phyloP scores from a whole-genome alignment of 2,329 filamentous ascomycete genomes.

The Colletotrichum falcatum region DNA sequence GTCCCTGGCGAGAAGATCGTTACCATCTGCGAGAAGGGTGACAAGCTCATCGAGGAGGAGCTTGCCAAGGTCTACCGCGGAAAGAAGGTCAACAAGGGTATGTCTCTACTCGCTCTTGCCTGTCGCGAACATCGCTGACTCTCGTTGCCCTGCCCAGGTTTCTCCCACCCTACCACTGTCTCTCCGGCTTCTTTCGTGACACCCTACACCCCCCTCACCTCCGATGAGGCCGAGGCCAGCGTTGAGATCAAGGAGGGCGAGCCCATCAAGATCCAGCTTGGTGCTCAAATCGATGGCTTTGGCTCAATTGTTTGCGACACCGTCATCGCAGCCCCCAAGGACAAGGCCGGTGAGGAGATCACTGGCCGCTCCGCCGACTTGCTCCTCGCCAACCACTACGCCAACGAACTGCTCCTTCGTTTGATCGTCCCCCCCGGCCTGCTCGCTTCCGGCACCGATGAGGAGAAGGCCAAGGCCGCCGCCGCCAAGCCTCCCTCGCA shows the following conservation, averaged over 20 bases:
- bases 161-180: constrained; percentile 93
- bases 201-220: constrained; percentile 91
- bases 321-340: constrained; percentile 76
- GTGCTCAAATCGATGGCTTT: constrained; percentile 97
- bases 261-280: constrained; percentile 97
- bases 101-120: constrained; percentile 45
- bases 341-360: constrained; percentile 72
- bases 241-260: constrained; percentile 85
- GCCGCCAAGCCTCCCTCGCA: constrained; percentile 86
- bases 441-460: constrained; percentile 84
- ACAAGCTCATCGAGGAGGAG: constrained; percentile 94
- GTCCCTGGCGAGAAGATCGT: constrained; percentile 92
- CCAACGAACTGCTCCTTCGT: constrained; percentile 93
- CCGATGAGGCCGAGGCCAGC: constrained; percentile 87
- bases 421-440: constrained; percentile 93
- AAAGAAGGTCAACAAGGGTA: constrained; percentile 95
- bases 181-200: constrained; percentile 95
- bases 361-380: constrained; percentile 87
- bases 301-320: constrained; percentile 97
- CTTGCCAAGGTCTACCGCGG: constrained; percentile 96
- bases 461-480: constrained; percentile 94
- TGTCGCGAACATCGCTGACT: constrained; percentile 40
- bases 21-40: constrained; percentile 93
- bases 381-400: constrained; percentile 90
- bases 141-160: constrained; percentile 64